Evolutionary conservation across 306 rosid species (phyloP), one percentile per base, ranked within the genome.

Genomic region (Phaseolus lunatus): DNA sequence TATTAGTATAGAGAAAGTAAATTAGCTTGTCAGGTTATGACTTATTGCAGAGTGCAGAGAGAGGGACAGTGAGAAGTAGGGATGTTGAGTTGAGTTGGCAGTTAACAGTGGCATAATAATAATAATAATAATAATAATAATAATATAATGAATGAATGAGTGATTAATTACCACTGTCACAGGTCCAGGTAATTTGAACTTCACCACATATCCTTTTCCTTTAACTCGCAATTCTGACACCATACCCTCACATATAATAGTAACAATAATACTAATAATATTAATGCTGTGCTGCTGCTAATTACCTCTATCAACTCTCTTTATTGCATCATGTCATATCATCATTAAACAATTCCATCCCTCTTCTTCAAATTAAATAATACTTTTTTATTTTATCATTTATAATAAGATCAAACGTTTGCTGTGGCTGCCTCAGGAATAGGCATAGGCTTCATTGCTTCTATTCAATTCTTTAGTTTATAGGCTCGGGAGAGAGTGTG

Each of bases 161-260:
- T 4, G 7, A 50, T 75, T 62, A 44, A 50, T 75, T 62, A 44
- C 66, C 56, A 10, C 52, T 70, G 73, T 1, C 11, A 59, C 72
- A 3, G 13, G 1, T 54, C 9, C 67, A 53, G 72, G 16, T 73
- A 59, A 29, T 23, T 33, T 72, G 27, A 35, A 45, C 44, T 22
- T 81, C 43, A 44, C 64, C 66, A 33, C 24, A 50, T 27, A 50
- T 14, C 13, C 26, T 78, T 47, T 16, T 24, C 22, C 19, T 15
- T 64, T 43, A 77, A 61, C 70, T 75, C 65, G 27, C 57, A 44
- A 70, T 77, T 63, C 84, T 74, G 83, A 81, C 82, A 76, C 29
- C 16, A 7, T 62, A 67, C 29, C 80, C 23, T 73, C 80, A 27
- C 2, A 11, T 1, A 10, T 14, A 14, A 14, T 16, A 48, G 5